phyloP scores from a whole-genome alignment of 108 stramenopile species.

The Nitzschia sp. region DNA sequence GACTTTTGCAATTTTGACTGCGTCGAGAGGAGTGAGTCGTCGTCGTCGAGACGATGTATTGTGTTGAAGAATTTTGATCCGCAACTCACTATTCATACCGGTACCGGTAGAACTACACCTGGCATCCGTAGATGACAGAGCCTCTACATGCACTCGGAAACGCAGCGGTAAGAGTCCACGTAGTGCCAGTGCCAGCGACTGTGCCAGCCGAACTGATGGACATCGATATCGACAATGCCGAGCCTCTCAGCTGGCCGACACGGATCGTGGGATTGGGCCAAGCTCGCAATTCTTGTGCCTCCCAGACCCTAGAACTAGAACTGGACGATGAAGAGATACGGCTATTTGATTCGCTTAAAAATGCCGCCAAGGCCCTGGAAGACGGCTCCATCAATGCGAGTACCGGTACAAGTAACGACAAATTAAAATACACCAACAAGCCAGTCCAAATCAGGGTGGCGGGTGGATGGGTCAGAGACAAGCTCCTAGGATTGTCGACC shows the following conservation, averaged over 20 bases:
- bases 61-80: too few species aligned
- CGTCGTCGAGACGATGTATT: too few species aligned
- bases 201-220: too few species aligned
- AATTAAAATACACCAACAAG: neutral
- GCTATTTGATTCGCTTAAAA: slow-evolving; percentile 10
- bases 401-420: neutral
- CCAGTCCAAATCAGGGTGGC: slow-evolving; percentile 62
- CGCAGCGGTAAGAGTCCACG: too few species aligned
- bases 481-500: slow-evolving; percentile 74
- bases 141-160: too few species aligned
- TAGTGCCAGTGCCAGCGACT: too few species aligned
- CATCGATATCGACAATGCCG: too few species aligned
- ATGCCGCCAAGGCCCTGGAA: slow-evolving; percentile 16
- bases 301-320: slow-evolving; percentile 15
- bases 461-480: slow-evolving; percentile 91
- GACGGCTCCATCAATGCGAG: slow-evolving; percentile 11
- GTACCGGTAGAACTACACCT: too few species aligned
- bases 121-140: too few species aligned
- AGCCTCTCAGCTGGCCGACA: slow-evolving; percentile 4
- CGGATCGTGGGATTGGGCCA: neutral
- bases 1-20: too few species aligned
- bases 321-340: slow-evolving; percentile 14
- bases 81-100: too few species aligned
- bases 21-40: too few species aligned
- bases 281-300: neutral